phyloP scores from a whole-genome alignment of 2,329 filamentous ascomycete species.

The Huntiella moniliformis region DNA sequence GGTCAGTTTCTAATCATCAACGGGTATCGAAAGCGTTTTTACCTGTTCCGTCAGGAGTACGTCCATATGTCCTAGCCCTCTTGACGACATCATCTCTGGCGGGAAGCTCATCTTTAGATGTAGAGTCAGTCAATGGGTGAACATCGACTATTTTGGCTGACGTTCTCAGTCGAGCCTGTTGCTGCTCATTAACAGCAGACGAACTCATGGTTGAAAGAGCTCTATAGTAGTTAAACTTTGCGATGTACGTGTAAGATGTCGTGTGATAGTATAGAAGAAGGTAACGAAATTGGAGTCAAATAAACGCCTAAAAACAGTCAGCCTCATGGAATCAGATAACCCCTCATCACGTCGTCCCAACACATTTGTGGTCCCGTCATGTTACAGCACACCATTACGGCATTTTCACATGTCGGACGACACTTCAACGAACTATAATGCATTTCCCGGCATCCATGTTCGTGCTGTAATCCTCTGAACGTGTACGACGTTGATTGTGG shows the following conservation, averaged over 20 bases:
- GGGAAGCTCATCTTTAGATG: background rate
- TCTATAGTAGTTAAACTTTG: no score
- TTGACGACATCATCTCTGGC: background rate
- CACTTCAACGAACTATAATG: no score
- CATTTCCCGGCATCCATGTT: no score
- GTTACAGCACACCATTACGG: no score
- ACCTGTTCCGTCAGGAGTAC: slow-evolving; percentile 83
- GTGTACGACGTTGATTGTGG: no score
- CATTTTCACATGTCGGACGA: no score
- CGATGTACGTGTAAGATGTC: no score
- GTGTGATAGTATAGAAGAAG: background rate
- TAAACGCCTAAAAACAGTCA: background rate
- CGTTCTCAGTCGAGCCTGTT: background rate
- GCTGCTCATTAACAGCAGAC: slow-evolving; percentile 9
- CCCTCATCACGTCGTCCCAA: no score
- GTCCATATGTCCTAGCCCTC: slow-evolving; percentile 59
- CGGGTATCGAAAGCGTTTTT: slow-evolving; percentile 21
- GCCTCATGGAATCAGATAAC: no score
- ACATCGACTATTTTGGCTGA: background rate
- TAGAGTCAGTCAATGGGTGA: slow-evolving; percentile 1
- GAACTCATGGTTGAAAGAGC: slow-evolving; percentile 10
- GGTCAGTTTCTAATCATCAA: background rate
- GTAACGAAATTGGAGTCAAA: background rate
- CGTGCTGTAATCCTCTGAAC: no score
- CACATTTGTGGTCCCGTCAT: no score